Conservation (phyloP, 1,284 basidiomycete species). For the Leccinum pachyderme region DNA sequence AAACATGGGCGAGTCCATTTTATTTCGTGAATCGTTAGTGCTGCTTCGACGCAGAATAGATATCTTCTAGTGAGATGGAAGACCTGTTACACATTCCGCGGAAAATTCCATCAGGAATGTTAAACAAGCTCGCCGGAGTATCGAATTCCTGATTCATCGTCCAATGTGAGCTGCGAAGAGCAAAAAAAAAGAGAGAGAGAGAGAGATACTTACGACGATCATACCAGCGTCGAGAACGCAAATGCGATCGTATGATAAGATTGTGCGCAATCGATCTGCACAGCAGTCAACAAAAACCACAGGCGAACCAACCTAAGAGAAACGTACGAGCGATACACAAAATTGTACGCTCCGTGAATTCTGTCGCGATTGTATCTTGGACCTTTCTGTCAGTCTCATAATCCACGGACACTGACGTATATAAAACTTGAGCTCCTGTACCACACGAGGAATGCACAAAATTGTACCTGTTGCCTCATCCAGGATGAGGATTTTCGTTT, state of each 20-base stretch:
- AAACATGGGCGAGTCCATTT: no score
- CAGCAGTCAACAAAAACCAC: conserved; percentile 4
- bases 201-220: conserved; percentile 44
- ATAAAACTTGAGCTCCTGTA: conserved; percentile 4
- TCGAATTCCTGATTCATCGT: conserved; percentile 51
- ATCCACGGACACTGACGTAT: conserved; percentile 65
- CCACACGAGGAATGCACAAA: background rate
- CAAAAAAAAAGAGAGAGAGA: no score
- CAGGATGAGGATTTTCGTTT: conserved; percentile 73
- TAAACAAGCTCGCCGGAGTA: conserved; percentile 66
- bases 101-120: conserved; percentile 60
- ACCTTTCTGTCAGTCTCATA: conserved; percentile 84
- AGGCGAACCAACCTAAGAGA: background rate
- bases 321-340: conserved; percentile 74
- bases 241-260: conserved; percentile 73
- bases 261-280: conserved; percentile 67
- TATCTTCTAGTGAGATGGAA: conserved; percentile 64
- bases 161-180: background rate
- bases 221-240: conserved; percentile 73
- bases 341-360: conserved; percentile 79
- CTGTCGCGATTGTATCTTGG: conserved; percentile 81
- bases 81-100: conserved; percentile 72
- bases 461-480: conserved; percentile 67
- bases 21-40: no score
- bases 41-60: conserved; percentile 30